Conservation (phyloP, 345 rosid species). For the Bruguiera sexangula region DNA sequence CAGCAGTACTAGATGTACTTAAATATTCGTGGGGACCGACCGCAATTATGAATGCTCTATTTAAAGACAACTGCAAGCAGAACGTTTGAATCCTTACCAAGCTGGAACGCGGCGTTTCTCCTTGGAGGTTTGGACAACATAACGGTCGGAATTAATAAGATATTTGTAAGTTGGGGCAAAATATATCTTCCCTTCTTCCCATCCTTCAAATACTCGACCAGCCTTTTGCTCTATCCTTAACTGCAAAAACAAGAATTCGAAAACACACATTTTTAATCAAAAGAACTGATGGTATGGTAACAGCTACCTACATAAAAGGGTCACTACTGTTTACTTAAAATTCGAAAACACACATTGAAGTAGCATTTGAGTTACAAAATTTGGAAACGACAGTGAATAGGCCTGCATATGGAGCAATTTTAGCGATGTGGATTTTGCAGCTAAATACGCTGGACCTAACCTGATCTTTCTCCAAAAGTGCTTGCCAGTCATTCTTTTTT, state of each 20-base stretch:
- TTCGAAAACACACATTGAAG: no score
- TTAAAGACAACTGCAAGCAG: no score
- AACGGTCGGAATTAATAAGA: conserved; percentile 57
- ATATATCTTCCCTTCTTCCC: conserved; percentile 82
- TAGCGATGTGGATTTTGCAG: not conserved
- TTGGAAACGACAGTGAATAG: no score
- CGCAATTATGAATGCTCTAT: no score
- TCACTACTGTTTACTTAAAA: no score
- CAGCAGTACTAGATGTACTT: no score
- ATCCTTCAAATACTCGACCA: conserved; percentile 75
- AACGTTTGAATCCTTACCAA: conserved; percentile 49
- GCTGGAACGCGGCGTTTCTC: conserved; percentile 82
- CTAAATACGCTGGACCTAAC: conserved; percentile 22
- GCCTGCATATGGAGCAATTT: not conserved
- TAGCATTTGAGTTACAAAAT: no score
- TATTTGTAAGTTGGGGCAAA: conserved; percentile 98
- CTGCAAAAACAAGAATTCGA: conserved; percentile 32
- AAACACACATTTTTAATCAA: no score
- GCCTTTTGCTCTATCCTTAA: conserved; percentile 69
- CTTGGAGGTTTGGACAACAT: conserved; percentile 50
- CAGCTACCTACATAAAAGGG: no score
- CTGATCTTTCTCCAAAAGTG: conserved; percentile 84
- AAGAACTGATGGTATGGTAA: no score
- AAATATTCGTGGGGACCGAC: no score
- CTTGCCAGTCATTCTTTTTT: conserved; percentile 63